Percentiles rank a stretch among this genome's conserved stretches.
Evolutionary conservation across 169 alveolate species (phyloP).

Genomic region (Eimeria necatrix): DNA sequence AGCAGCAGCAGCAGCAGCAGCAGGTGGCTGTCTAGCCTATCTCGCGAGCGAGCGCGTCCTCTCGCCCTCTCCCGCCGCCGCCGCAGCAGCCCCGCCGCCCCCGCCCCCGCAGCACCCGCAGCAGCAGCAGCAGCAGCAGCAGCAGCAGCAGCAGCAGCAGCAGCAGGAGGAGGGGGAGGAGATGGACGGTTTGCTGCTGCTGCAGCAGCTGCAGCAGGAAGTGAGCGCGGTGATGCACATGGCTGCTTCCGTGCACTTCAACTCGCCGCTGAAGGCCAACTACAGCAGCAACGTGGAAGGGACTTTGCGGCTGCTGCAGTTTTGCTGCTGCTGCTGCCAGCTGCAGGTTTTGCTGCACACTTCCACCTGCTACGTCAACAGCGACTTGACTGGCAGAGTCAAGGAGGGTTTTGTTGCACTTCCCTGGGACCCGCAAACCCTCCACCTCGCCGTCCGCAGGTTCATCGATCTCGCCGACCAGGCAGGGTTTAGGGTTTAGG

Average conservation of each 20-base stretch:
- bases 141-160: not conserved
- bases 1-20: no score
- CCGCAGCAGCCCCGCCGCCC: no score
- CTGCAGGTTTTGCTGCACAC: conserved; percentile 65
- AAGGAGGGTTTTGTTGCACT: conserved; percentile 45
- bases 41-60: no score
- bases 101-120: no score
- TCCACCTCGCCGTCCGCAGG: conserved; percentile 29
- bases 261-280: conserved; percentile 67
- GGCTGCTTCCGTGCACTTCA: conserved; percentile 72
- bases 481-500: no score
- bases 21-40: no score
- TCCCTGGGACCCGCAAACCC: conserved; percentile 39
- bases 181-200: conserved; percentile 30
- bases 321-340: conserved; percentile 7
- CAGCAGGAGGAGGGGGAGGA: conserved; percentile 31
- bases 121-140: not conserved
- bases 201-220: conserved; percentile 20
- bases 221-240: conserved; percentile 68
- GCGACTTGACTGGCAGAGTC: conserved; percentile 63
- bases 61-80: no score
- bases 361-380: conserved; percentile 57
- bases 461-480: conserved; percentile 52
- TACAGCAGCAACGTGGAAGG: conserved; percentile 75
- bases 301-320: conserved; percentile 33